Evolutionary conservation across 306 rosid species (phyloP).

Genomic region (Medicago arabica): DNA sequence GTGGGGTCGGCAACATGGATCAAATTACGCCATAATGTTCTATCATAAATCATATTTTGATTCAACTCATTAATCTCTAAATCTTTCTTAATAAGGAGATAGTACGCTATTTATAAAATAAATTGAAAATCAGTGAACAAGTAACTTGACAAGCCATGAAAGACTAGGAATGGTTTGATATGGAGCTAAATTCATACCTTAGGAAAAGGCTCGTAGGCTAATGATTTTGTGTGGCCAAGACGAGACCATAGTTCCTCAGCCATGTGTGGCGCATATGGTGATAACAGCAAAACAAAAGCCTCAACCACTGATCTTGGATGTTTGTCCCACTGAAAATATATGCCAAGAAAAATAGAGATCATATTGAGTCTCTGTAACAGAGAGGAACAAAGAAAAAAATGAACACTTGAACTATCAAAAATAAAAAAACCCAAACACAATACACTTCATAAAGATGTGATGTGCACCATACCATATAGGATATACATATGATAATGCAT

Average conservation of each 20-base stretch:
- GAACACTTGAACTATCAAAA: conserved; percentile 17
- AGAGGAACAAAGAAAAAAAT: conserved; percentile 24
- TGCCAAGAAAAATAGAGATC: conserved; percentile 25
- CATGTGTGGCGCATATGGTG: conserved; percentile 95
- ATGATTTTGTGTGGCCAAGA: conserved; percentile 77
- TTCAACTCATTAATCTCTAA: no score
- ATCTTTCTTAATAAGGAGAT: neutral
- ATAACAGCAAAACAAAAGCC: conserved; percentile 85
- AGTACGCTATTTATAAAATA: neutral
- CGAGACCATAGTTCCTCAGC: conserved; percentile 97
- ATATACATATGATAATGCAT: neutral
- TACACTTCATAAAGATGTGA: conserved; percentile 5
- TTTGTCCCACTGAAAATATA: conserved; percentile 82
- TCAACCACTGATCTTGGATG: conserved; percentile 76
- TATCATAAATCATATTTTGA: no score
- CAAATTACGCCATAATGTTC: no score
- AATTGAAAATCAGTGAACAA: conserved; percentile 12
- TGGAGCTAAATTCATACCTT: conserved; percentile 55
- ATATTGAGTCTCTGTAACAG: conserved; percentile 3
- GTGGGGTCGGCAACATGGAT: no score
- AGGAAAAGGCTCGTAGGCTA: conserved; percentile 85
- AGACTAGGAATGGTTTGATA: conserved; percentile 32
- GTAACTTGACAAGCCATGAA: conserved; percentile 33
- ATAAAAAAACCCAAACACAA: neutral
- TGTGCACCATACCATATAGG: neutral